These are phyloP conservation scores for Furculomyces boomerangus DNA, from an alignment of 371 early-diverging fungal species.

Conservation along the genomic window DNA sequence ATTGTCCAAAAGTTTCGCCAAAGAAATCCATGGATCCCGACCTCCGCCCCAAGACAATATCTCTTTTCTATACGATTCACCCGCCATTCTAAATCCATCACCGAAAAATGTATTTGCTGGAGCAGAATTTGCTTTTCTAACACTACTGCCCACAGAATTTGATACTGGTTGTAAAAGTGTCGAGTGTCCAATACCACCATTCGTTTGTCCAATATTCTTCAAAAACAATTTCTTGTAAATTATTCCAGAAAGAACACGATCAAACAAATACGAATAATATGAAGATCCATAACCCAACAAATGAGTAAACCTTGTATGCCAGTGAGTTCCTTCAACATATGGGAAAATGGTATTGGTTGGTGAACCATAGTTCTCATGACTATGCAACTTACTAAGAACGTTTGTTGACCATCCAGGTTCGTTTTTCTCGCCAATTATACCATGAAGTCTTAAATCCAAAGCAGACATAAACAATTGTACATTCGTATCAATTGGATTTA, in stretches of 20 bases:
- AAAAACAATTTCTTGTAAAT: constrained; percentile 57
- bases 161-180: constrained; percentile 23
- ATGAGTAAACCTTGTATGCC: constrained; percentile 87
- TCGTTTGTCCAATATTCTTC: constrained; percentile 25
- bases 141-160: not conserved
- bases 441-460: constrained; percentile 60
- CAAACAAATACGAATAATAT: constrained; percentile 88
- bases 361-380: not conserved
- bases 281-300: constrained; percentile 79
- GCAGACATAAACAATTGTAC: constrained; percentile 73
- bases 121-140: constrained; percentile 5
- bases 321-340: constrained; percentile 36
- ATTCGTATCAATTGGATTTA: constrained; percentile 59
- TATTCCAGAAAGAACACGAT: constrained; percentile 56
- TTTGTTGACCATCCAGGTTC: constrained; percentile 14
- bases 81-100: constrained; percentile 6
- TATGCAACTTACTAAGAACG: constrained; percentile 4
- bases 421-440: not conserved
- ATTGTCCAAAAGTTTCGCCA: constrained; percentile 50
- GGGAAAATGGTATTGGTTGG: constrained; percentile 4
- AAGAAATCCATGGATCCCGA: constrained; percentile 72
- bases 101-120: constrained; percentile 11
- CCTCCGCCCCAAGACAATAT: constrained; percentile 86
- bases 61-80: constrained; percentile 45
- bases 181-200: too few species aligned